These are phyloP conservation scores for Ceratocystis diversiconidia DNA, from an alignment of 2,329 filamentous ascomycete genomes.

Conservation along the genomic window DNA sequence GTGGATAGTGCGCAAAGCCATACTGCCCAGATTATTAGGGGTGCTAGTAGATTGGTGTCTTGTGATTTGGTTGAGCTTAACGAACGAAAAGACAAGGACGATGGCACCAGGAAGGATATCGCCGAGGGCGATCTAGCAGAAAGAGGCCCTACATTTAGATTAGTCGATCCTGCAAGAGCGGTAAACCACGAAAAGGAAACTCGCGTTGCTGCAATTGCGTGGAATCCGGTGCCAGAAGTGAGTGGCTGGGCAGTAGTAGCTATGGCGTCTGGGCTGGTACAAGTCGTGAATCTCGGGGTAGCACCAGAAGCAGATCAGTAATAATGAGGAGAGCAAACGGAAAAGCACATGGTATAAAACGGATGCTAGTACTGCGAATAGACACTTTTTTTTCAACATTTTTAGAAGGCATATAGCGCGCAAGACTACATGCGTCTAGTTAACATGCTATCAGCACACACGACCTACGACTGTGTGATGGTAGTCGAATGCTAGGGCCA, in stretches of 20 bases:
- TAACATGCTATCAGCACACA: slow-evolving; percentile 28
- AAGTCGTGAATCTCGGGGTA: slow-evolving; percentile 50
- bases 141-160: slow-evolving; percentile 22
- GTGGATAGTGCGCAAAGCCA: background rate
- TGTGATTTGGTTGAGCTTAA: slow-evolving; percentile 39
- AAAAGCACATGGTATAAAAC: background rate
- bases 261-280: slow-evolving; percentile 51
- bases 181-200: slow-evolving; percentile 48
- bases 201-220: slow-evolving; percentile 46
- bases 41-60: slow-evolving; percentile 37
- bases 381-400: background rate
- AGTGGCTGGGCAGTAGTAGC: slow-evolving; percentile 54
- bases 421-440: too few species aligned
- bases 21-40: slow-evolving; percentile 23
- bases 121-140: slow-evolving; percentile 19
- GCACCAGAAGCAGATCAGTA: background rate
- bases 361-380: slow-evolving; percentile 13
- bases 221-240: slow-evolving; percentile 54
- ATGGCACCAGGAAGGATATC: slow-evolving; percentile 24
- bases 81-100: slow-evolving; percentile 23
- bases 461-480: slow-evolving; percentile 51
- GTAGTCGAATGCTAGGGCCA: slow-evolving; percentile 75
- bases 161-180: slow-evolving; percentile 28
- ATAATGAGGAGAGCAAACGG: slow-evolving; percentile 22
- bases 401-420: too few species aligned